Percentiles rank a stretch among this genome's conserved stretches.
Evolutionary conservation across 2,329 filamentous ascomycete genomes (phyloP).

Genomic region (Apiospora marii): DNA sequence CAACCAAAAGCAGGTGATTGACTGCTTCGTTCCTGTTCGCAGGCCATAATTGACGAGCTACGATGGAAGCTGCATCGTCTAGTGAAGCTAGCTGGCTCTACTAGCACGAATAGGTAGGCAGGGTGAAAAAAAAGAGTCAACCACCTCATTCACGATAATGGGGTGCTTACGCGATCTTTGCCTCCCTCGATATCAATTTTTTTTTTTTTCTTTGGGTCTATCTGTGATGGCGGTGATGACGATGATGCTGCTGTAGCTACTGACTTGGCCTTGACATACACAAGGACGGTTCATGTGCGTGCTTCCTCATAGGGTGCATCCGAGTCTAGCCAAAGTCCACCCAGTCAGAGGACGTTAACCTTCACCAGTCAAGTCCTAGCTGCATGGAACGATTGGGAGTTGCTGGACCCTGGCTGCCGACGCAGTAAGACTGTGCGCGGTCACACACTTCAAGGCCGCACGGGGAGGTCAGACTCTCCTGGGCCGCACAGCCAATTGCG

Average conservation of each 20-base stretch:
- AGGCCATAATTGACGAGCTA: neutral
- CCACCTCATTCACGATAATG: neutral
- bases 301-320: conserved; percentile 2
- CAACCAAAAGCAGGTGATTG: conserved; percentile 10
- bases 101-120: neutral
- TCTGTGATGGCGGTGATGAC: neutral
- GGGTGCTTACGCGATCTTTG: neutral
- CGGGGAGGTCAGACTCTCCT: neutral
- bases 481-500: neutral
- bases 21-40: neutral
- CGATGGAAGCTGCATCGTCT: conserved; percentile 8
- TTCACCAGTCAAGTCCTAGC: conserved; percentile 10
- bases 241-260: neutral
- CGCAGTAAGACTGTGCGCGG: conserved; percentile 8
- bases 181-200: neutral
- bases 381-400: conserved; percentile 16
- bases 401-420: conserved; percentile 16
- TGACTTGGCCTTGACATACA: neutral
- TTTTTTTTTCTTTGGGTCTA: neutral
- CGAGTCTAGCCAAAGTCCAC: neutral
- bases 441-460: neutral
- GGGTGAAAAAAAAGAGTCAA: neutral
- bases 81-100: conserved; percentile 8
- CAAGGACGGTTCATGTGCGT: conserved; percentile 12
- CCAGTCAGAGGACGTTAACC: conserved; percentile 1